phyloP scores from a whole-genome alignment of 2,329 filamentous ascomycete genomes.

The Colletotrichum gloeosporioides region DNA sequence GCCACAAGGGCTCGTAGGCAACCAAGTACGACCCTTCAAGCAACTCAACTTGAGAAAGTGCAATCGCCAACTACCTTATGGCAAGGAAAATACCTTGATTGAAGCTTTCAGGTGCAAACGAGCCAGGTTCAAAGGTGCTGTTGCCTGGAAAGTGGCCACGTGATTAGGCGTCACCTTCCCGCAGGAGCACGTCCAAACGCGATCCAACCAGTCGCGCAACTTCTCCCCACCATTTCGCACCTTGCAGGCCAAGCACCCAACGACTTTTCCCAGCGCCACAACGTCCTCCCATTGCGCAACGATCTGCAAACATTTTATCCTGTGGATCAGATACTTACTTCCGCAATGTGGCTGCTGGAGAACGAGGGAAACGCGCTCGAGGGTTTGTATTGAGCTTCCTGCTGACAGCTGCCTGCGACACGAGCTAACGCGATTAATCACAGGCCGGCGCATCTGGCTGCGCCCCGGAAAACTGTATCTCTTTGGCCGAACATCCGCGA shows the following conservation, averaged over 20 bases:
- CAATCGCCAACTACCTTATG: background rate
- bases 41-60: background rate
- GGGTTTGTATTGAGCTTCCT: slow-evolving; percentile 31
- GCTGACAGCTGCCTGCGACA: background rate
- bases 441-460: slow-evolving; percentile 73
- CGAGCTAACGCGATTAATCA: background rate
- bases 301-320: background rate
- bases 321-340: background rate
- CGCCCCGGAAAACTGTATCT: slow-evolving; percentile 85
- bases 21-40: background rate
- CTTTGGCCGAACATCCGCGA: slow-evolving; percentile 76
- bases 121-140: background rate
- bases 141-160: slow-evolving; percentile 22
- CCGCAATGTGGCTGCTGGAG: slow-evolving; percentile 70
- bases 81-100: background rate
- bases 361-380: slow-evolving; percentile 59
- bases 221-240: slow-evolving; percentile 4
- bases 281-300: background rate
- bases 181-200: background rate
- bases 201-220: slow-evolving; percentile 2
- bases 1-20: background rate
- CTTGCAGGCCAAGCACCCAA: background rate
- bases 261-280: background rate
- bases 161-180: slow-evolving; percentile 26
- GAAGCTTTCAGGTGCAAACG: background rate